Conservation (phyloP, 257 asterid species). For the Ligustrum vulgare region DNA sequence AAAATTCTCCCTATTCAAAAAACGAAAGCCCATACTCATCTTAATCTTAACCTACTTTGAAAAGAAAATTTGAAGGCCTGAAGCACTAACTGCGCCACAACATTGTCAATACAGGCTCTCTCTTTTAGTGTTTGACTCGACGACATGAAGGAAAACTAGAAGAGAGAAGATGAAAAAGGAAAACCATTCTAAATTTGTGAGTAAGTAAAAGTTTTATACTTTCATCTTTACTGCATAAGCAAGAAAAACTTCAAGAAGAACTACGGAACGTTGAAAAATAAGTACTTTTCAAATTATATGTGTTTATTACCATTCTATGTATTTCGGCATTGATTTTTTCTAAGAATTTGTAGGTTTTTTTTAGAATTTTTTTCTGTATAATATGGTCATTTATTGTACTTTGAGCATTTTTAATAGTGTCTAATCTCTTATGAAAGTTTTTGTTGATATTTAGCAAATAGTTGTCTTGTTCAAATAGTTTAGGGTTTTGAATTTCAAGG, state of each 20-base stretch:
- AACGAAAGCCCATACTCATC: too few species aligned
- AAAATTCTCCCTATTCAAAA: too few species aligned
- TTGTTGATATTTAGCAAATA: slow-evolving; percentile 16
- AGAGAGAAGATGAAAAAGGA: too few species aligned
- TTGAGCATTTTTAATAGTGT: not conserved
- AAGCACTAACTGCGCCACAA: too few species aligned
- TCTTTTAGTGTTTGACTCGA: too few species aligned
- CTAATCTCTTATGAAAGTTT: not conserved
- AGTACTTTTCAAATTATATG: slow-evolving; percentile 32
- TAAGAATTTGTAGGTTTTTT: not conserved
- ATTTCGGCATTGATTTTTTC: not conserved
- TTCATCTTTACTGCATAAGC: slow-evolving; percentile 64
- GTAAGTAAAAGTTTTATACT: slow-evolving; percentile 27
- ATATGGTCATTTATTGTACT: not conserved
- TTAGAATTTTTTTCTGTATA: not conserved
- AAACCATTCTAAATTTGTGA: too few species aligned
- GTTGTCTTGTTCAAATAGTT: not conserved
- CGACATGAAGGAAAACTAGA: too few species aligned
- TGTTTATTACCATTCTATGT: not conserved
- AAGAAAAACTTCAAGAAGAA: slow-evolving; percentile 76
- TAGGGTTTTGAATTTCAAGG: not conserved
- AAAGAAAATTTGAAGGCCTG: too few species aligned
- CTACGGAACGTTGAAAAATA: slow-evolving; percentile 73
- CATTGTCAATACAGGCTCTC: too few species aligned
- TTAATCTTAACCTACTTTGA: too few species aligned